A percentile compares a stretch with the other conserved stretches of the same genome.
These are phyloP conservation scores for Termitomyces sp. DNA, from an alignment of 768 basidiomycete species.

Conservation along the genomic window DNA sequence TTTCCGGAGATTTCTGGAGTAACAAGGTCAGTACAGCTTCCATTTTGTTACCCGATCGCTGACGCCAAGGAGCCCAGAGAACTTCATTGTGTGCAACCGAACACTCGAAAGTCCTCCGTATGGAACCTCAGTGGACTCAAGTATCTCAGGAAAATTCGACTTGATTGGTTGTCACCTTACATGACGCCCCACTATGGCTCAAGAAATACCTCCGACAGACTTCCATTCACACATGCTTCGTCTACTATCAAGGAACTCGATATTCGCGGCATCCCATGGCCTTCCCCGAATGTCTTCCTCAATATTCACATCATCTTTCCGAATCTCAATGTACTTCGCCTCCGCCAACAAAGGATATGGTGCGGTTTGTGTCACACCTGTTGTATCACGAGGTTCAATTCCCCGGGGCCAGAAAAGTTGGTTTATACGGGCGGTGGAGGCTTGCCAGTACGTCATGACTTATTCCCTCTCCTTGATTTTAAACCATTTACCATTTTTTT, in stretches of 20 bases:
- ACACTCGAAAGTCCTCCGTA: constrained; percentile 6
- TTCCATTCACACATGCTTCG: constrained; percentile 23
- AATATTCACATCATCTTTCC: constrained; percentile 17
- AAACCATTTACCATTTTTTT: background rate
- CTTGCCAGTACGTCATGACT: constrained; percentile 24
- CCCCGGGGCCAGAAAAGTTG: constrained; percentile 19
- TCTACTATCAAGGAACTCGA: constrained; percentile 22
- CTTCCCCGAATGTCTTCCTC: constrained; percentile 24
- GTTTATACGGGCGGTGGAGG: constrained; percentile 28
- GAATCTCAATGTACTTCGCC: constrained; percentile 19
- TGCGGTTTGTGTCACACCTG: constrained; percentile 32
- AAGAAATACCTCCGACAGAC: constrained; percentile 10
- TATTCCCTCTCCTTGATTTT: background rate
- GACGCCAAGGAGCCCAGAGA: constrained; percentile 15
- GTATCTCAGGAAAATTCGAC: constrained; percentile 18
- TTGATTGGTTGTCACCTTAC: constrained; percentile 22
- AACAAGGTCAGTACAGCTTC: constrained; percentile 14
- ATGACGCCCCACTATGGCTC: constrained; percentile 12
- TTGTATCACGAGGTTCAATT: constrained; percentile 20
- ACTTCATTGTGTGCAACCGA: constrained; percentile 25
- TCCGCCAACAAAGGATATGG: constrained; percentile 25
- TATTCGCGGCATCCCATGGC: constrained; percentile 25
- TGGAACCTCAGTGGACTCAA: constrained; percentile 23
- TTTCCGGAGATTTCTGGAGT: constrained; percentile 20
- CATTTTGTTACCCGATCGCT: background rate